Evolutionary conservation across 306 rosid genomes (phyloP).

Genomic region (Castanea mollissima): DNA sequence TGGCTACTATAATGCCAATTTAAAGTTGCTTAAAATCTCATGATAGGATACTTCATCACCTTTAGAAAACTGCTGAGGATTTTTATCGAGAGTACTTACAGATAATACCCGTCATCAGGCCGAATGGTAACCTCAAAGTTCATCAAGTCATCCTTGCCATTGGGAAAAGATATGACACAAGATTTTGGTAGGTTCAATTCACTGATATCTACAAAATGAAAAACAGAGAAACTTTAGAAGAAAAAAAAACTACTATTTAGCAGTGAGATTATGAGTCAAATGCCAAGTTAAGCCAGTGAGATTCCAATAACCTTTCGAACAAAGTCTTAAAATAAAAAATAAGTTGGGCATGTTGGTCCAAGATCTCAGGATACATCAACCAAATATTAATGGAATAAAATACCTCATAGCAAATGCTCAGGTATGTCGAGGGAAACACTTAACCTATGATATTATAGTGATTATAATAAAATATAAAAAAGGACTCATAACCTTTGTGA

Average conservation of each 20-base stretch:
- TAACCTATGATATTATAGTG: background rate
- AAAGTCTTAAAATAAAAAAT: background rate
- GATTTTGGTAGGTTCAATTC: slow-evolving; percentile 56
- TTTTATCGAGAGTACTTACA: slow-evolving; percentile 30
- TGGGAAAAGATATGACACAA: slow-evolving; percentile 48
- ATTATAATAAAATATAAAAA: background rate
- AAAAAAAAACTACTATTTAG: background rate
- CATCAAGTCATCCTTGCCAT: slow-evolving; percentile 66
- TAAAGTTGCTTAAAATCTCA: background rate
- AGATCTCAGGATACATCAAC: background rate
- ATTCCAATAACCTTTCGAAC: background rate
- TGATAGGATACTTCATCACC: background rate
- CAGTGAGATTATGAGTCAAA: background rate
- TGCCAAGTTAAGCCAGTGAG: background rate
- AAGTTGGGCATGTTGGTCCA: background rate
- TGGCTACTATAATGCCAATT: too few species aligned
- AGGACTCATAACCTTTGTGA: slow-evolving; percentile 40
- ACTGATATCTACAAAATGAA: slow-evolving; percentile 40
- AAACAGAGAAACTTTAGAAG: background rate
- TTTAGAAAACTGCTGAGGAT: background rate
- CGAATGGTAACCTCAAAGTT: slow-evolving; percentile 55
- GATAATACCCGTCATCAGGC: slow-evolving; percentile 63
- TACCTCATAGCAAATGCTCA: background rate
- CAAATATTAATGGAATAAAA: background rate
- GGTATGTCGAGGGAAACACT: background rate